Conservation (phyloP, 352 stramenopile genomes). For the Plasmopara halstedii region DNA sequence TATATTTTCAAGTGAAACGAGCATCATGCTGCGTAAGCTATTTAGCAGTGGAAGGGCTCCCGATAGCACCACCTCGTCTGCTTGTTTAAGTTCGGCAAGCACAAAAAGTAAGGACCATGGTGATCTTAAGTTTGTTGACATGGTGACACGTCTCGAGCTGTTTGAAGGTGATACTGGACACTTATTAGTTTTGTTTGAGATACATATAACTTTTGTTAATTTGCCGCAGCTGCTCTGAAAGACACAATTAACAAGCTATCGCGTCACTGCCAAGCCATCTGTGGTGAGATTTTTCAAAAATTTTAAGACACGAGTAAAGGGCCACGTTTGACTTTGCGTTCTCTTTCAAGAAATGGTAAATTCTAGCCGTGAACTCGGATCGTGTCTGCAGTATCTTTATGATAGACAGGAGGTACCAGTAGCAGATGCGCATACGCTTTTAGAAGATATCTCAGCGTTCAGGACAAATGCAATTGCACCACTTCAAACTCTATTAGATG, state of each 20-base stretch:
- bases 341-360: conserved; percentile 20
- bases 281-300: conserved; percentile 31
- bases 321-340: not conserved
- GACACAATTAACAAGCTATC: conserved; percentile 36
- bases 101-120: conserved; percentile 3
- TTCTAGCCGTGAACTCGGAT: conserved; percentile 19
- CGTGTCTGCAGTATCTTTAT: conserved; percentile 13
- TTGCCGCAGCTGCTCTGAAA: conserved; percentile 14
- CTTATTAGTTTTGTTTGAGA: not conserved
- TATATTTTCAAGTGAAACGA: no score
- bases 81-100: no score
- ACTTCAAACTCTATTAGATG: conserved; percentile 47
- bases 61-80: no score
- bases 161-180: conserved; percentile 28
- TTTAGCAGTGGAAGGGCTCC: no score
- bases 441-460: conserved; percentile 40
- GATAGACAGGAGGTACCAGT: conserved; percentile 9
- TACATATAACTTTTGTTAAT: not conserved
- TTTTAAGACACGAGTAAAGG: not conserved
- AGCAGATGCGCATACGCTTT: conserved; percentile 14
- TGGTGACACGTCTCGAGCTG: conserved; percentile 24
- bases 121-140: conserved; percentile 16
- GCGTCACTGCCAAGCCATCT: conserved; percentile 48
- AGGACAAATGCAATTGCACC: conserved; percentile 43
- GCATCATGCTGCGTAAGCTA: no score